Conservation (phyloP, 352 stramenopile species). For the Phytophthora melonis region DNA sequence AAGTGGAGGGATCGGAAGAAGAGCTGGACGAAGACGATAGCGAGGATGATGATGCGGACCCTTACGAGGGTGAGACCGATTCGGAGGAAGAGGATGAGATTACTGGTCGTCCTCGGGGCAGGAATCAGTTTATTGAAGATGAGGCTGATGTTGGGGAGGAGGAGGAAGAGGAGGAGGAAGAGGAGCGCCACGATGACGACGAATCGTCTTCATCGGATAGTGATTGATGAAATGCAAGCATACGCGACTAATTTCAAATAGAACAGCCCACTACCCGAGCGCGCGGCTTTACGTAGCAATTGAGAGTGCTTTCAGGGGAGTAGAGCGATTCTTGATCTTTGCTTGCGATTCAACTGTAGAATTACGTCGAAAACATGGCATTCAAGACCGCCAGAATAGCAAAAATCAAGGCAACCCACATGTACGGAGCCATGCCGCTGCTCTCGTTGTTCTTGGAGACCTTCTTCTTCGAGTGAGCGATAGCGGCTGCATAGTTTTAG, state of each 20-base stretch:
- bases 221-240: slow-evolving; percentile 23
- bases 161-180: slow-evolving; percentile 48
- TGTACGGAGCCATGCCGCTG: slow-evolving; percentile 39
- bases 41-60: slow-evolving; percentile 50
- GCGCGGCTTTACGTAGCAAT: not conserved
- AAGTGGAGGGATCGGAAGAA: slow-evolving; percentile 51
- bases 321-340: no score
- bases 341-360: not conserved
- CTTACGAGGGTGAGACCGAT: slow-evolving; percentile 72
- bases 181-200: slow-evolving; percentile 29
- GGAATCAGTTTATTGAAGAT: slow-evolving; percentile 82
- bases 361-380: slow-evolving; percentile 37
- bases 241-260: slow-evolving; percentile 11
- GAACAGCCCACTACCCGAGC: not conserved
- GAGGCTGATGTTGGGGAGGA: slow-evolving; percentile 80
- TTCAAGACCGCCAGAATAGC: slow-evolving; percentile 49
- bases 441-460: slow-evolving; percentile 45
- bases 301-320: not conserved
- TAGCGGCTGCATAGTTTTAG: slow-evolving; percentile 50
- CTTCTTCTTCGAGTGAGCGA: slow-evolving; percentile 80
- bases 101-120: slow-evolving; percentile 28
- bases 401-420: slow-evolving; percentile 54
- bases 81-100: slow-evolving; percentile 69
- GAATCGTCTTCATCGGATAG: slow-evolving; percentile 39
- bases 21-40: slow-evolving; percentile 53